phyloP scores from a whole-genome alignment of 2,329 filamentous ascomycete species.

The Aschersonia sp. region DNA sequence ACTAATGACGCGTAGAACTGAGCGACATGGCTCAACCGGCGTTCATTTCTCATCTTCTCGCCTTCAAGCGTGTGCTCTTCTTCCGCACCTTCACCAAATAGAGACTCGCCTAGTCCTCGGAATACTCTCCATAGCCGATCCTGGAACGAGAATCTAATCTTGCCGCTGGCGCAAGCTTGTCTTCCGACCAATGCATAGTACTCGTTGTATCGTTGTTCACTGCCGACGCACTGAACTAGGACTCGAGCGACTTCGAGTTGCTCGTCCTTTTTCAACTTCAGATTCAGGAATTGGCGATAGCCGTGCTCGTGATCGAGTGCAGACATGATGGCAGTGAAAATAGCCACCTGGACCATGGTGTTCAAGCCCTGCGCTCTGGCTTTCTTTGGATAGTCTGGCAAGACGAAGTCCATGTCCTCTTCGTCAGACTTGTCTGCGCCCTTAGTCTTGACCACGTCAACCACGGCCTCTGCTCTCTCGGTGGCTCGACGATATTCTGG shows the following conservation, averaged over 20 bases:
- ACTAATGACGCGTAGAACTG: constrained; percentile 40
- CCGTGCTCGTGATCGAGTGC: constrained; percentile 76
- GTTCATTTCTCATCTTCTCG: constrained; percentile 30
- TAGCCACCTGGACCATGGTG: constrained; percentile 73
- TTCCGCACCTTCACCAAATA: constrained; percentile 50
- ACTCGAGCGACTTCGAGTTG: constrained; percentile 79
- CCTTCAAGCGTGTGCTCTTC: constrained; percentile 37
- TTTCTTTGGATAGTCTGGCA: constrained; percentile 57
- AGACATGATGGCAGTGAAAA: constrained; percentile 83
- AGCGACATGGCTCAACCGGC: constrained; percentile 36
- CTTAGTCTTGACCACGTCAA: constrained; percentile 7
- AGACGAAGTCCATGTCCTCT: constrained; percentile 30
- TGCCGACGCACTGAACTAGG: constrained; percentile 71
- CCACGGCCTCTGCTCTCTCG: constrained; percentile 7
- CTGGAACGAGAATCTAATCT: constrained; percentile 72
- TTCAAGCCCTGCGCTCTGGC: constrained; percentile 75
- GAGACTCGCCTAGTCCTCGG: constrained; percentile 67
- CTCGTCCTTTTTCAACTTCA: constrained; percentile 74
- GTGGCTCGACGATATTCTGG: constrained; percentile 19
- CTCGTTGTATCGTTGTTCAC: constrained; percentile 75
- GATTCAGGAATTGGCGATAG: constrained; percentile 61
- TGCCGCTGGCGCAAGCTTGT: constrained; percentile 60
- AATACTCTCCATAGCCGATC: constrained; percentile 80
- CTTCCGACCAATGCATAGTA: constrained; percentile 83
- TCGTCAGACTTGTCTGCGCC: constrained; percentile 19